Base-by-base conservation (phyloP, 78 protist genomes). In the Chrysochromulina tobinii region DNA sequence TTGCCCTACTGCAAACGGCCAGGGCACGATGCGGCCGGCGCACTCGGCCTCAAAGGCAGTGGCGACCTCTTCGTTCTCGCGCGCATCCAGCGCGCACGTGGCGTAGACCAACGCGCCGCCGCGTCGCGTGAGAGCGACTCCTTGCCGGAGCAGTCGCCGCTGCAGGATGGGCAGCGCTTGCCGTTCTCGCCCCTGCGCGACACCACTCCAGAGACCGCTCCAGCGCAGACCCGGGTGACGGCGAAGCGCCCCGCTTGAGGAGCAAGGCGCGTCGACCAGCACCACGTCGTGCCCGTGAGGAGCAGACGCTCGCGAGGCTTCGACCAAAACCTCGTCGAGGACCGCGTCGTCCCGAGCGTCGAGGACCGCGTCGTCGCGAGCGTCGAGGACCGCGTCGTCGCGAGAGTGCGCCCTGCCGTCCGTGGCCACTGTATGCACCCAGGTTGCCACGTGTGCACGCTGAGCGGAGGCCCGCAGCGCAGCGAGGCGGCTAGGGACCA, bases 221-320 rank as follows among this genome's bases (percentile, higher is more conserved):
- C 81, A 72, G 20, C 81, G 18, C 54, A 72, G 14, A 11, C 12
- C 15, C 2, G 81, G 81, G 54, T 72, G 50, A 6, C 81, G 53
- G 20, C 81, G 81, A 17, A 72, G 50, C 55, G 14, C 54, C 17
- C 81, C 81, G 20, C n/a, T 72, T 3, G 55, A n/a, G 20, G 81
- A 72, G 81, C 81, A 72, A 0, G 81, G 81, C 25, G 81, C 81
- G 17, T 72, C 81, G 25, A 72, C 81, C 23, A 72, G 81, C 54
- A 72, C 81, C 54, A n/a, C 14, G 27, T 72, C 81, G 50, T 5
- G 7, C 50, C 2, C 51, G 51, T 14, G 21, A 6, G 17, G 25
- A 12, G 15, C 69, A 20, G 8, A 18, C 38, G 18, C 73, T 7
- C 38, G 64, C 12, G 12, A 7, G 12, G 64, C 12, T 12, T 59